Evolutionary conservation across 352 stramenopile species (phyloP).

Genomic region (Pythium folliculosum): DNA sequence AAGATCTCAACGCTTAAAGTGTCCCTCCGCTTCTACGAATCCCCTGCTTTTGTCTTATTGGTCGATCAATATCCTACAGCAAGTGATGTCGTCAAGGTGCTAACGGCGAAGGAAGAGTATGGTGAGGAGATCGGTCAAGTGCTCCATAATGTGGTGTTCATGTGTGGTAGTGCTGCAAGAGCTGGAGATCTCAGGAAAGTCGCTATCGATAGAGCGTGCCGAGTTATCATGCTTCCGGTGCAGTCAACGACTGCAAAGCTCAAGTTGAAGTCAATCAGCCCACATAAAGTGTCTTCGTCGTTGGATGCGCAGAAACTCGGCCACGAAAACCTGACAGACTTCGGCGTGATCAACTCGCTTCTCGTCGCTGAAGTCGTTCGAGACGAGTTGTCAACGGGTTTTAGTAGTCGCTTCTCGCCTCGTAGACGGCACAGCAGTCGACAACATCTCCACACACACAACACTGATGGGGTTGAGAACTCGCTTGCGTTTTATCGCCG

Average conservation of each 20-base stretch:
- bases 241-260: conserved; percentile 10
- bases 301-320: conserved; percentile 10
- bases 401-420: conserved; percentile 13
- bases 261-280: conserved; percentile 16
- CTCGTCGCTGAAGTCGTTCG: conserved; percentile 28
- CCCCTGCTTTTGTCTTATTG: conserved; percentile 29
- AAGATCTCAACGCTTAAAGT: neutral
- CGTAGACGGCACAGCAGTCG: conserved; percentile 30
- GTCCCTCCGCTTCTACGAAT: neutral
- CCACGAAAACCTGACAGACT: conserved; percentile 29
- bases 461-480: conserved; percentile 3
- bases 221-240: conserved; percentile 27
- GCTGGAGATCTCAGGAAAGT: conserved; percentile 24
- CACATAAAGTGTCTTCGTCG: neutral
- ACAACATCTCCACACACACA: conserved; percentile 11
- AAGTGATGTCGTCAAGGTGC: conserved; percentile 20
- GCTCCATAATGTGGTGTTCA: conserved; percentile 29
- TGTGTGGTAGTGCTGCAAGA: conserved; percentile 20
- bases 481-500: conserved; percentile 35
- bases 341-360: conserved; percentile 36
- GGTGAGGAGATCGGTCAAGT: conserved; percentile 20
- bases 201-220: conserved; percentile 20
- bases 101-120: conserved; percentile 22
- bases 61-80: conserved; percentile 23
- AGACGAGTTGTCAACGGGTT: conserved; percentile 13